Percentiles rank a stretch among this genome's conserved stretches.
phyloP scores from a whole-genome alignment of 2,329 filamentous ascomycete species.

The Sphaerulina populicola region DNA sequence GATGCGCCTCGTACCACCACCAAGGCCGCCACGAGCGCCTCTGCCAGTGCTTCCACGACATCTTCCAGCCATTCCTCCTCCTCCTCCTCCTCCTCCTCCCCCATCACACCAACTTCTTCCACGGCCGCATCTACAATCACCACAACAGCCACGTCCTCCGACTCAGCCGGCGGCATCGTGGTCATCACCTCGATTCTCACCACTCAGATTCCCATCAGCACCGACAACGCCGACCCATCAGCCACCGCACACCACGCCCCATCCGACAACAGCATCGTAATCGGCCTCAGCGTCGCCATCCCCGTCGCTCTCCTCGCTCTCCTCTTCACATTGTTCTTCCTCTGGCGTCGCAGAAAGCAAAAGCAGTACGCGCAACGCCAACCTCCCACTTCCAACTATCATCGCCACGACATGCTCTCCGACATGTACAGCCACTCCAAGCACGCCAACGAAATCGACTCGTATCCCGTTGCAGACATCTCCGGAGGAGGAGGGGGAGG shows the following conservation, averaged over 20 bases:
- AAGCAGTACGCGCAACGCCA: neutral
- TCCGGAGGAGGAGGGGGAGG: neutral
- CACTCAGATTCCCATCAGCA: neutral
- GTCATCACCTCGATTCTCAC: slow-evolving; percentile 5
- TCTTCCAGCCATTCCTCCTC: neutral
- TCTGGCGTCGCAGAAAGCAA: slow-evolving; percentile 9
- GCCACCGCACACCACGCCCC: neutral
- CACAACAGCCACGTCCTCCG: slow-evolving; percentile 1
- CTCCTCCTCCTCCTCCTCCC: neutral
- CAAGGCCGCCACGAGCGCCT: neutral
- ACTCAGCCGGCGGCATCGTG: slow-evolving; percentile 2
- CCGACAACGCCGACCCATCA: neutral
- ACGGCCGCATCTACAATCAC: neutral
- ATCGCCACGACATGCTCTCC: slow-evolving; percentile 2
- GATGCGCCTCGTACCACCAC: neutral
- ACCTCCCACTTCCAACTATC: slow-evolving; percentile 8
- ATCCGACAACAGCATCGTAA: slow-evolving; percentile 4
- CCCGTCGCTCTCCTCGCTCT: neutral
- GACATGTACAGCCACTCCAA: slow-evolving; percentile 15
- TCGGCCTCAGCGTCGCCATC: slow-evolving; percentile 6
- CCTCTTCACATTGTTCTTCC: neutral
- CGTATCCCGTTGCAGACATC: slow-evolving; percentile 7
- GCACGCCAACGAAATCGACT: slow-evolving; percentile 11
- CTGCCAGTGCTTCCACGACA: neutral
- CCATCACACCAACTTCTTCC: neutral